A percentile compares a stretch with the other conserved stretches of the same genome.
phyloP scores from a whole-genome alignment of 352 stramenopile species.

The Pythium oligandrum region DNA sequence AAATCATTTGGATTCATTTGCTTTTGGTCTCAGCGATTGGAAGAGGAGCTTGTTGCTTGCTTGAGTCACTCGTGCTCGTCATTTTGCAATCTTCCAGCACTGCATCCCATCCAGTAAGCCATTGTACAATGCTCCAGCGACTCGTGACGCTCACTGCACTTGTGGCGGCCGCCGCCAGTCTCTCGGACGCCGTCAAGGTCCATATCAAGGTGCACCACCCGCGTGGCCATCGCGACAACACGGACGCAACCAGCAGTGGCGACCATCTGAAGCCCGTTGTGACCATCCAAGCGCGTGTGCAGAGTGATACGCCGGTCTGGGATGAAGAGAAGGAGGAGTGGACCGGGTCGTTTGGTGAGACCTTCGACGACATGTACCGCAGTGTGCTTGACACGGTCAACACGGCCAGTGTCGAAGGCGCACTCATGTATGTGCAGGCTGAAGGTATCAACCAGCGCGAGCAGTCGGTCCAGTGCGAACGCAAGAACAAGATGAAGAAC shows the following conservation, averaged over 20 bases:
- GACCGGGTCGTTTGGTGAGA: conserved; percentile 34
- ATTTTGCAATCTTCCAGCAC: no score
- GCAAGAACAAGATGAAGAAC: conserved; percentile 72
- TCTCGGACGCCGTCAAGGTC: conserved; percentile 5
- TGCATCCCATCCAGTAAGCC: no score
- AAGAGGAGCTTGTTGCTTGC: no score
- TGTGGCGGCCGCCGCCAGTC: conserved; percentile 3
- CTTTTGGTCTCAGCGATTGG: no score
- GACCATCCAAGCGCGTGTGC: conserved; percentile 54
- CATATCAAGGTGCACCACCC: conserved; percentile 2
- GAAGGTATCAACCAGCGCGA: conserved; percentile 60
- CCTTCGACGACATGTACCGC: conserved; percentile 25
- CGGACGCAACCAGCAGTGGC: no score
- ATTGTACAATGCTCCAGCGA: conserved; percentile 9
- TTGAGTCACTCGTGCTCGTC: no score
- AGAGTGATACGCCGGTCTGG: conserved; percentile 40
- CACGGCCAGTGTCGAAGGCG: conserved; percentile 53
- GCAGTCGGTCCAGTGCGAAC: conserved; percentile 41
- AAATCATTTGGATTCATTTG: no score
- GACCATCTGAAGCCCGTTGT: conserved; percentile 37
- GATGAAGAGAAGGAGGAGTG: conserved; percentile 24
- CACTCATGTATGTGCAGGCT: conserved; percentile 62
- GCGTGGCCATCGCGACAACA: no score
- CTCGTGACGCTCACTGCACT: conserved; percentile 9
- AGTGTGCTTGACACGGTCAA: conserved; percentile 52